Evolutionary conservation across 305 asterid species (phyloP).

Genomic region (Solanum hybrid): DNA sequence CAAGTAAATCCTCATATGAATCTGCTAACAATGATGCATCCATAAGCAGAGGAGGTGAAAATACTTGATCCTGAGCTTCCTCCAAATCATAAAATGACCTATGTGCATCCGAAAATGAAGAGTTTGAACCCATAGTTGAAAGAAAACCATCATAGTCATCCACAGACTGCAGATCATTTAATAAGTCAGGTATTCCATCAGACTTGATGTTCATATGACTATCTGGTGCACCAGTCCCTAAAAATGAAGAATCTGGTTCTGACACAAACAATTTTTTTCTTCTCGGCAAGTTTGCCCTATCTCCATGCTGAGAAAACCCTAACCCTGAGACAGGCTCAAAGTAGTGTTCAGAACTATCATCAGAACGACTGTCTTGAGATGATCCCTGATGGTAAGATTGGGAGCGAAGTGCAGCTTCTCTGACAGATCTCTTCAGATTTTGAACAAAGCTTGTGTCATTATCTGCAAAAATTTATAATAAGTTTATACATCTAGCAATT

Average conservation of each 20-base stretch:
- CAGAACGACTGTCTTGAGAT: slow-evolving; percentile 75
- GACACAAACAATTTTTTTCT: slow-evolving; percentile 47
- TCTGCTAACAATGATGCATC: slow-evolving; percentile 67
- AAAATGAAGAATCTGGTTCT: slow-evolving; percentile 58
- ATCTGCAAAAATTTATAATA: slow-evolving; percentile 41
- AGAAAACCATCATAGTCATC: slow-evolving; percentile 78
- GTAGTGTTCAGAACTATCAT: slow-evolving; percentile 87
- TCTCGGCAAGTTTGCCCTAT: slow-evolving; percentile 38
- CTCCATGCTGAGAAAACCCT: slow-evolving; percentile 48
- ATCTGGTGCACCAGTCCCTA: slow-evolving; percentile 34
- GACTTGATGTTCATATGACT: slow-evolving; percentile 46
- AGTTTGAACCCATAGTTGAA: slow-evolving; percentile 70
- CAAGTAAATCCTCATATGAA: slow-evolving; percentile 86
- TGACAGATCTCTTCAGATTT: slow-evolving; percentile 83
- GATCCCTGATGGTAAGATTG: slow-evolving; percentile 52
- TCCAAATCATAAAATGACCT: slow-evolving; percentile 63
- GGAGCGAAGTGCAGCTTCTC: slow-evolving; percentile 86
- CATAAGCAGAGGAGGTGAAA: slow-evolving; percentile 91
- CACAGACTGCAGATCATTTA: slow-evolving; percentile 65
- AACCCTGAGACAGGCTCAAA: slow-evolving; percentile 74
- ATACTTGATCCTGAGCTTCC: slow-evolving; percentile 72
- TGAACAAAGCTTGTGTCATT: slow-evolving; percentile 58
- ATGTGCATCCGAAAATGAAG: slow-evolving; percentile 62
- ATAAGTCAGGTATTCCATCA: slow-evolving; percentile 44
- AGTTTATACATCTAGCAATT: neutral